Base-by-base conservation (phyloP, 192 early-diverging fungal species). In the Radiomyces spectabilis region DNA sequence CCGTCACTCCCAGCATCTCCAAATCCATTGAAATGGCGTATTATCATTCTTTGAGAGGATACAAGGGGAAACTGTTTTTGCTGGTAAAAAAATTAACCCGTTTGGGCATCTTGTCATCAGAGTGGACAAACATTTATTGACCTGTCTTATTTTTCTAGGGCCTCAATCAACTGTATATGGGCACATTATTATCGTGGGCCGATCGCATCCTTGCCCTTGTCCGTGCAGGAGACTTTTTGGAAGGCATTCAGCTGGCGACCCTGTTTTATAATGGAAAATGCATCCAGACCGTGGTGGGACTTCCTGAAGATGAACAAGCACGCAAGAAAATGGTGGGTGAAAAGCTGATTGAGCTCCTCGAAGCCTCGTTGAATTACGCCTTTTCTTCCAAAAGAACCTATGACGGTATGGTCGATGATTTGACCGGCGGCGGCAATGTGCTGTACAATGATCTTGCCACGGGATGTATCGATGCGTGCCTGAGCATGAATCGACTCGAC, bases 41-140 rank as follows among this genome's bases (percentile, higher is more conserved):
- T 49, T 73, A 73, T 41, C 75, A 68, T 57, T 75, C 72, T 18
- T 67, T 78, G 45, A 64, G 66, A 32, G 70, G 74, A 0, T 71
- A 82, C 50, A 82, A 77, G 51, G 77, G 77, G 41, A 76, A 72
- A 49, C 49, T 82, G 7, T 82, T 79, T 59, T 57, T 82, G 27
- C 53, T 81, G 40, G 79, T 81, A 74, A 57, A 64, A 61, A 18
- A 44, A 31, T 45, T 4, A 10, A 35, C 13, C n/a, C 5, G 15
- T 6, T 38, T n/a, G 31, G 26, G 29, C 18, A 35, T 33, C 41
- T n/a, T n/a, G n/a, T n/a, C n/a, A n/a, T n/a, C n/a, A n/a, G n/a
- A n/a, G n/a, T n/a, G n/a, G n/a, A n/a, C n/a, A n/a, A n/a, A n/a
- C n/a, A n/a, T n/a, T n/a, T n/a, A n/a, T n/a, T n/a, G n/a, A n/a